Base-by-base conservation (phyloP, 2,329 filamentous ascomycete species). In the Pseudogymnoascus sp. region DNA sequence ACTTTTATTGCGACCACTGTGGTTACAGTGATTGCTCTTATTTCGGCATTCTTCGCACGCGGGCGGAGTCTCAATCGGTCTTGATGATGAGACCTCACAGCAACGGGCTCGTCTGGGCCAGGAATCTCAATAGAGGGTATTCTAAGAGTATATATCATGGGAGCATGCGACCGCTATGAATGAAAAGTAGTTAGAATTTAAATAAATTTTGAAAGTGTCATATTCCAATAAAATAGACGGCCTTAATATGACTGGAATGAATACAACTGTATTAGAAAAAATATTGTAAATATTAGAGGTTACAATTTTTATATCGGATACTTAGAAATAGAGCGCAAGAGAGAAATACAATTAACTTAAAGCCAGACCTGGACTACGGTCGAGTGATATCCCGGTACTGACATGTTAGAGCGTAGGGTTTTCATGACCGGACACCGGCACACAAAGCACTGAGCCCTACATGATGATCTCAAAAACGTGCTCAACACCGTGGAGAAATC, bases 1-100 rank as follows among this genome's bases (percentile, higher is more conserved):
- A 81, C 82, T 0, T 87, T 87, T 69, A 76, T 78, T 0, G 79
- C 80, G 0, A 85, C 82, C 1, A 84, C 84, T 0, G 74, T 69
- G 0, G 77, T 85, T 16, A 82, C 81, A 3, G 72, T 75, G 0
- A 66, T 85, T 2, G 82, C 81, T 0, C 75, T 82, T 1, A 63
- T 80, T 28, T 76, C 80, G 3, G 76, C 80, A 1, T 69, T 82
- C 3, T 80, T 82, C 65, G 77, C 77, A 5, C 31, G 62, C 9
- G 68, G 67, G 3, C 28, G 60, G n/a, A 66, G 63, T 31, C 63
- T 70, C 9, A 62, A 63, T 64, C 61, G 64, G 4, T 25, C 62
- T n/a, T 53, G 21, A 62, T 53, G 21, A 61, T 36, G 12, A 60
- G 6, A 25, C 1, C 16, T 21, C 7, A 49, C 1, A 1, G 43